Percentiles rank a stretch among this genome's conserved stretches.
These are phyloP conservation scores for Casaregolazyma suthepensis DNA, from an alignment of 1,139 yeast genomes.

Conservation along the genomic window DNA sequence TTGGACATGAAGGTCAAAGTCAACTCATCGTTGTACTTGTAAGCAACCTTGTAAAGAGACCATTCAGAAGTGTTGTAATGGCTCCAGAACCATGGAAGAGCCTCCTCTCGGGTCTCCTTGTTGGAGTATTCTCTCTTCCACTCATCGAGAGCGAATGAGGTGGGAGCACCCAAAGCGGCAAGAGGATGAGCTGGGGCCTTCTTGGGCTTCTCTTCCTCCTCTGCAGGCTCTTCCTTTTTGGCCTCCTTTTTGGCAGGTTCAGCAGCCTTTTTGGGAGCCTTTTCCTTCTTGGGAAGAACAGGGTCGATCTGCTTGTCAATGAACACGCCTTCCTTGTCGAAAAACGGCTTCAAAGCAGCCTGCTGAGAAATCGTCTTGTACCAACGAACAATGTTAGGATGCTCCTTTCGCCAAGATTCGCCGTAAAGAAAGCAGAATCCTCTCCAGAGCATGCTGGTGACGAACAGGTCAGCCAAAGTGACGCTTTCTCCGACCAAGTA, in stretches of 20 bases:
- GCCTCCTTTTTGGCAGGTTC: slow-evolving; percentile 33
- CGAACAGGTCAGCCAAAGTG: slow-evolving; percentile 75
- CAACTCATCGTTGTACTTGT: slow-evolving; percentile 97
- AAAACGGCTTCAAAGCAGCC: slow-evolving; percentile 45
- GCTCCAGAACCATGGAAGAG: slow-evolving; percentile 98
- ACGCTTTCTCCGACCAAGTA: slow-evolving; percentile 89
- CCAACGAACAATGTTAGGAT: slow-evolving; percentile 84
- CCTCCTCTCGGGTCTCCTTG: slow-evolving; percentile 92
- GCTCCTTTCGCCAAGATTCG: slow-evolving; percentile 63
- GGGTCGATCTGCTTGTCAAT: slow-evolving; percentile 60
- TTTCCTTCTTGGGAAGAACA: slow-evolving; percentile 62
- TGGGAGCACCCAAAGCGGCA: slow-evolving; percentile 68
- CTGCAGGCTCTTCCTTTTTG: slow-evolving; percentile 33
- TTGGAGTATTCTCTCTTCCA: slow-evolving; percentile 98
- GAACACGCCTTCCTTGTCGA: slow-evolving; percentile 37
- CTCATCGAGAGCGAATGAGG: slow-evolving; percentile 64
- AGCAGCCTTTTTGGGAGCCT: slow-evolving; percentile 29
- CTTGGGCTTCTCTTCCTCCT: slow-evolving; percentile 40
- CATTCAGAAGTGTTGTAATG: slow-evolving; percentile 88
- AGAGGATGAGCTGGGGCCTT: slow-evolving; percentile 85
- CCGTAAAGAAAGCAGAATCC: slow-evolving; percentile 68
- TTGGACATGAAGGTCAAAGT: slow-evolving; percentile 97
- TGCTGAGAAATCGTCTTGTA: slow-evolving; percentile 62
- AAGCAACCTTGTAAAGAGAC: slow-evolving; percentile 93
- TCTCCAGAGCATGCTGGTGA: slow-evolving; percentile 55